Evolutionary conservation across 192 early-diverging fungal genomes (phyloP), one percentile per base, ranked within the genome.

Genomic region (Allomyces javanicus): DNA sequence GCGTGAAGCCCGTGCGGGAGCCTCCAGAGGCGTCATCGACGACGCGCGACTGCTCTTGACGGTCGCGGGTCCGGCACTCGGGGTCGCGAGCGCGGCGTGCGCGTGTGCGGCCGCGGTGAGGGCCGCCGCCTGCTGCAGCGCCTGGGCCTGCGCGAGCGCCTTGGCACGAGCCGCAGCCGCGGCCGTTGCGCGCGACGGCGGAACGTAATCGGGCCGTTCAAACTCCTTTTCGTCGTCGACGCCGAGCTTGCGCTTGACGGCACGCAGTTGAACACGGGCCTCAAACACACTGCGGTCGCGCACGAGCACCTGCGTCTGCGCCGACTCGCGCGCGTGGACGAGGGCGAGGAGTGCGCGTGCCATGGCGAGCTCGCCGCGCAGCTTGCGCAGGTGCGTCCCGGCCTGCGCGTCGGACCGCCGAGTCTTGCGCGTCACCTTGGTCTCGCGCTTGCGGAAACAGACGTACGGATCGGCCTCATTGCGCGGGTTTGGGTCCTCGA

Each of bases 371-470:
- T 96, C 89, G 65, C 77, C 72, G 43, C 87, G 87, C 63, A 99
- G 71, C 66, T 84, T 84, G 23, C 85, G 80, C 26, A 96, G 79
- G 66, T 92, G 87, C 65, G 97, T 92, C 44, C 96, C 69, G 7
- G 89, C 87, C 63, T 86, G 85, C 62, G 85, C 80, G 68, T 99
- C 96, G 10, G 85, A 83, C 14, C 90, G 85, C 61, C 92, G 73
- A 1, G 90, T 90, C 70, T 94, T 95, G 43, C 94, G 87, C 24
- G 90, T 72, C 24, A 83, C 80, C 67, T 89, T 89, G 64, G 92
- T 83, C 72, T 99, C 96, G 66, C 96, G 86, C 61, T 88, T 87
- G 64, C 96, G 87, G 81, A 99, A 99, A 72, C 96, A 99, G 23
- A 95, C 84, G 72, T 95, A 99, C 12, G 96, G 92, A 71, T 97